phyloP scores from a whole-genome alignment of 768 basidiomycete genomes.

The Lyophyllum semitale region DNA sequence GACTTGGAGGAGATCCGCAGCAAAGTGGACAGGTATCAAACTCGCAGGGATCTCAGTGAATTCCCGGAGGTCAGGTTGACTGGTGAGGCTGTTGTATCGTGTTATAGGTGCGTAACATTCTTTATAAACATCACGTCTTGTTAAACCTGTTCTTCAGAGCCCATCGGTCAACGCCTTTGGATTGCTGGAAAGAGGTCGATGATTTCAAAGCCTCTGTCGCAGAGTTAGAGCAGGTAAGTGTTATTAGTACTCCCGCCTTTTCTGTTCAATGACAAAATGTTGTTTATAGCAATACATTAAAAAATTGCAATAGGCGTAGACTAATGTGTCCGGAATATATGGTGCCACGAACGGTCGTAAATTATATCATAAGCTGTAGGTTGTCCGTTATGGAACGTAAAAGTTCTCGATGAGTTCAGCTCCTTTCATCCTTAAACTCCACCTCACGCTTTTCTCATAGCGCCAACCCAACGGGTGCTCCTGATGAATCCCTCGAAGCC shows the following conservation, averaged over 20 bases:
- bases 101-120: slow-evolving; percentile 63
- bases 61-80: slow-evolving; percentile 58
- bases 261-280: slow-evolving; percentile 13
- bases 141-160: slow-evolving; percentile 39
- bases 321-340: slow-evolving; percentile 8
- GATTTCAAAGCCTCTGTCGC: slow-evolving; percentile 72
- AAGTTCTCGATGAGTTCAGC: slow-evolving; percentile 7
- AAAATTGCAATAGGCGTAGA: slow-evolving; percentile 44
- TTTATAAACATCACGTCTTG: neutral
- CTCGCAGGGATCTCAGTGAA: slow-evolving; percentile 52
- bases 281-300: slow-evolving; percentile 59
- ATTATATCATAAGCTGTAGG: slow-evolving; percentile 5
- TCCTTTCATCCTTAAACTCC: neutral
- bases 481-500: slow-evolving; percentile 14
- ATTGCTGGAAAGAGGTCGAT: slow-evolving; percentile 75
- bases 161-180: slow-evolving; percentile 53
- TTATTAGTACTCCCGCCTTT: neutral
- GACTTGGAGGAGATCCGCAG: slow-evolving; percentile 75
- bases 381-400: slow-evolving; percentile 4
- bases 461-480: slow-evolving; percentile 19
- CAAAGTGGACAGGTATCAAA: slow-evolving; percentile 73
- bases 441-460: slow-evolving; percentile 15
- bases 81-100: slow-evolving; percentile 64
- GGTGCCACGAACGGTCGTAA: slow-evolving; percentile 4
- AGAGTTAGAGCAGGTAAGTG: slow-evolving; percentile 65